Percentiles rank a stretch among this genome's conserved stretches.
phyloP scores from a whole-genome alignment of 352 stramenopile species.

The Pythium brassicae region DNA sequence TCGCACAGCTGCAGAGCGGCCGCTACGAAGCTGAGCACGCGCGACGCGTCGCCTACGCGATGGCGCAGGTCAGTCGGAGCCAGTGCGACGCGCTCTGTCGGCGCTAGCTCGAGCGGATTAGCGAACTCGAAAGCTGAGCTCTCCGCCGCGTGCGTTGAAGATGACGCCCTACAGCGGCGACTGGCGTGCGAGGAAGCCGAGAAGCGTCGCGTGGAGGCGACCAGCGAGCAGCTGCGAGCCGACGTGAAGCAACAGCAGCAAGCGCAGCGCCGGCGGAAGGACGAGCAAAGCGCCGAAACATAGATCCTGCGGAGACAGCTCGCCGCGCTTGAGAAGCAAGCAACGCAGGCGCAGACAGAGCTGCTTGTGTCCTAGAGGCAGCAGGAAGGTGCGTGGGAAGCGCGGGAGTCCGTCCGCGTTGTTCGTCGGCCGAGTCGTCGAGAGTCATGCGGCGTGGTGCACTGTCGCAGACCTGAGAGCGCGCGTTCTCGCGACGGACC shows the following conservation, averaged over 20 bases:
- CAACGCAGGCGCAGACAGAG: constrained; percentile 25
- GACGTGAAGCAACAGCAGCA: constrained; percentile 20
- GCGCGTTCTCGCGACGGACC: constrained; percentile 16
- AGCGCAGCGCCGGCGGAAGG: constrained; percentile 13
- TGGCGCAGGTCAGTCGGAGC: constrained; percentile 18
- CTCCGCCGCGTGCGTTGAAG: constrained; percentile 10
- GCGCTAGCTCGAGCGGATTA: constrained; percentile 27
- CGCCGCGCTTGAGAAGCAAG: constrained; percentile 17
- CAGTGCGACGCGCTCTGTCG: constrained; percentile 15
- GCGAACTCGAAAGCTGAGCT: constrained; percentile 30
- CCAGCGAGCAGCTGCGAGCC: constrained; percentile 7
- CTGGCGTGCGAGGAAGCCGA: constrained; percentile 19
- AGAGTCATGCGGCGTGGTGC: constrained; percentile 1
- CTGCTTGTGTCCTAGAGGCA: constrained; percentile 18
- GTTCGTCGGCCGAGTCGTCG: background rate
- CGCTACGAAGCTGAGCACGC: constrained; percentile 28
- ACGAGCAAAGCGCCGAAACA: constrained; percentile 35
- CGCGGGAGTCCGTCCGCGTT: too few species aligned
- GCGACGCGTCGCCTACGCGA: constrained; percentile 11
- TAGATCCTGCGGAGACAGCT: constrained; percentile 56
- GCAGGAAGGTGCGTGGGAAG: constrained; percentile 11
- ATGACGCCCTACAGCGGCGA: constrained; percentile 19
- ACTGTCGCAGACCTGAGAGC: constrained; percentile 10
- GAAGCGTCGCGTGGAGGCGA: constrained; percentile 2
- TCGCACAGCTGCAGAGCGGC: constrained; percentile 36